These are phyloP conservation scores for Leccinum fallax DNA, from an alignment of 1,284 basidiomycete genomes.

Conservation along the genomic window DNA sequence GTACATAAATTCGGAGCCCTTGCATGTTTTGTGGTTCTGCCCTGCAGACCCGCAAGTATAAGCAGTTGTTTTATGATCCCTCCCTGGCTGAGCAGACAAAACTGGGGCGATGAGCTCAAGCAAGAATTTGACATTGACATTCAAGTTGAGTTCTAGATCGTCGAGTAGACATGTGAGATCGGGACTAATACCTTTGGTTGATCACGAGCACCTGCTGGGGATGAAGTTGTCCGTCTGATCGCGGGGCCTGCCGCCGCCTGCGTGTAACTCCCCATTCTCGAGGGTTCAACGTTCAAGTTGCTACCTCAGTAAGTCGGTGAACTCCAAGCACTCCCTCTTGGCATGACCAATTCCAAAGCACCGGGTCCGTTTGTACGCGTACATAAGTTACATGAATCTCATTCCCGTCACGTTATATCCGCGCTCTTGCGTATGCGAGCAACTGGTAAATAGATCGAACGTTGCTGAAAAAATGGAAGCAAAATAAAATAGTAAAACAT, in stretches of 20 bases:
- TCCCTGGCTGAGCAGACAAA: constrained; percentile 21
- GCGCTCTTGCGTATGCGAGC: constrained; percentile 5
- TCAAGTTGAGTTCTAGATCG: constrained; percentile 29
- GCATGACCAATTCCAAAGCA: constrained; percentile 21
- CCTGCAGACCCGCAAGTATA: constrained; percentile 38
- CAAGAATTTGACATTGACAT: constrained; percentile 28
- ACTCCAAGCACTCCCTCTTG: constrained; percentile 12
- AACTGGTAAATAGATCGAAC: constrained; percentile 4
- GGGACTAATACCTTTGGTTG: constrained; percentile 9
- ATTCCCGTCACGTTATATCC: constrained; percentile 15
- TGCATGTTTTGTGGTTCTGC: constrained; percentile 27
- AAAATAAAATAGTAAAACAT: constrained; percentile 1
- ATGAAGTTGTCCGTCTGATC: background rate
- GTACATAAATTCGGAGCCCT: constrained; percentile 22
- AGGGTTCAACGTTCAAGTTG: constrained; percentile 3
- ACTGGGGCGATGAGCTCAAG: constrained; percentile 32
- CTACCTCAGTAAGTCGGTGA: constrained; percentile 11
- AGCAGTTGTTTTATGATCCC: constrained; percentile 24
- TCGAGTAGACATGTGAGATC: constrained; percentile 19
- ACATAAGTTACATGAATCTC: constrained; percentile 4
- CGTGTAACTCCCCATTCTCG: constrained; percentile 19
- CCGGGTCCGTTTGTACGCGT: constrained; percentile 14
- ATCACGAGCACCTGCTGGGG: constrained; percentile 6
- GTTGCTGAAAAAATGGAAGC: constrained; percentile 5
- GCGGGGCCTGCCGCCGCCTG: too few species aligned